Percentiles rank a stretch among this genome's conserved stretches.
Evolutionary conservation across 176 grass and related monocot genomes (phyloP).

Genomic region (Pharus latifolius): DNA sequence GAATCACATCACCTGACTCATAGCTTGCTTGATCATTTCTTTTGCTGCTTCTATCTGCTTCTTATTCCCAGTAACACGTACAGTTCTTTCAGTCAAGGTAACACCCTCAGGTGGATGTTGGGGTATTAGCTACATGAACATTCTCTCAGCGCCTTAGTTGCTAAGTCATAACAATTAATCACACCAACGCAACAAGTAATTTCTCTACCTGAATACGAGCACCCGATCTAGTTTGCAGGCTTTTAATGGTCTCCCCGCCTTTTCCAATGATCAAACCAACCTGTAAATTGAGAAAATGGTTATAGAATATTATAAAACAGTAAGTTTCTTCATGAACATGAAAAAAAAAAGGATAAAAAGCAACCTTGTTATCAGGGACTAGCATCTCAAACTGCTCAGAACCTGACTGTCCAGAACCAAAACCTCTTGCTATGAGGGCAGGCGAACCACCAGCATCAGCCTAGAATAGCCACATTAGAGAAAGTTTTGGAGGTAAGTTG

Average conservation of each 20-base stretch:
- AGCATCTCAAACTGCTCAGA: slow-evolving; percentile 81
- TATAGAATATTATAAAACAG: slow-evolving; percentile 5
- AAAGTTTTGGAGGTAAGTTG: background rate
- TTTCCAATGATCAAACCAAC: slow-evolving; percentile 94
- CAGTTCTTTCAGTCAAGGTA: slow-evolving; percentile 69
- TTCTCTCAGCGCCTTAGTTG: background rate
- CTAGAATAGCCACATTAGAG: slow-evolving; percentile 29
- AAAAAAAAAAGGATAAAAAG: slow-evolving; percentile 1
- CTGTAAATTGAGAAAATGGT: slow-evolving; percentile 19
- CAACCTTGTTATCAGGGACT: slow-evolving; percentile 83
- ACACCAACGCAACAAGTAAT: slow-evolving; percentile 18
- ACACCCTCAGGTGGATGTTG: slow-evolving; percentile 76
- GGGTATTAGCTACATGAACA: slow-evolving; percentile 64
- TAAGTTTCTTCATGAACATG: background rate
- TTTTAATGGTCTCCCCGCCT: slow-evolving; percentile 88
- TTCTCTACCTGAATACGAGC: slow-evolving; percentile 81
- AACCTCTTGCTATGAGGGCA: slow-evolving; percentile 76
- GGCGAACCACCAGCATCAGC: slow-evolving; percentile 87
- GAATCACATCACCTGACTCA: slow-evolving; percentile 62
- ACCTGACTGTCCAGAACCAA: slow-evolving; percentile 55
- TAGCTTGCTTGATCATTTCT: slow-evolving; percentile 82
- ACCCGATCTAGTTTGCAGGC: slow-evolving; percentile 77
- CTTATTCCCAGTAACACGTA: slow-evolving; percentile 78
- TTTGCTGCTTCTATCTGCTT: slow-evolving; percentile 87
- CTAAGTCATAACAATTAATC: background rate